Base-by-base conservation (phyloP, 805 yeast species). In the Scheffersomyces coipomensis region DNA sequence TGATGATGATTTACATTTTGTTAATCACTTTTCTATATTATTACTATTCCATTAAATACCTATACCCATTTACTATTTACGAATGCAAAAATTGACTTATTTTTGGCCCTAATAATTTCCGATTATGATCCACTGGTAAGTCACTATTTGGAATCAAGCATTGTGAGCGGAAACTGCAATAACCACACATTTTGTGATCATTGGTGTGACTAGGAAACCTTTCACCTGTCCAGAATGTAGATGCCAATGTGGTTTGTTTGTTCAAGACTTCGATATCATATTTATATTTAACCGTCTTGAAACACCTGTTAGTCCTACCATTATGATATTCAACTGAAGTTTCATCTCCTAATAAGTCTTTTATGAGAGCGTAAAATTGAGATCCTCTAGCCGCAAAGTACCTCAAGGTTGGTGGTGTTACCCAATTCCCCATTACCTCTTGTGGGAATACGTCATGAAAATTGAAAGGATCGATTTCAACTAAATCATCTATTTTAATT, bases 171-270 rank as follows among this genome's bases (percentile, higher is more conserved):
- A 76, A 84, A 15, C 74, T 79, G 59, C 91, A 84, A 35, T 56
- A 62, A 12, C 59, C 64, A 54, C 91, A 84, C 42, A 70, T 69
- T 3, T 59, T 54, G 39, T 46, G 60, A 46, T 56, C 75, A 7
- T 53, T 49, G 3, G 76, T 66, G 5, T 71, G 72, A 22, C 49
- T 51, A 1, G 87, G 85, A 3, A 53, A 55, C 33, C 85, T 59
- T 23, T 58, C 48, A 0, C 89, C 89, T 48, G 66, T 64, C 89
- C 89, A 84, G 45, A 80, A 75, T 18, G 52, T 51, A 37, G 75
- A 47, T 2, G 79, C 66, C 9, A 55, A 46, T 0, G 45, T 33
- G 2, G 75, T 53, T 6, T 62, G 54, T 2, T 46, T 25, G 1
- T 59, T 44, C 2, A 78, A 49, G 10, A 44, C 50, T 0, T 45